A percentile compares a stretch with the other conserved stretches of the same genome.
Evolutionary conservation across 148 eudicot genomes (phyloP).

Genomic region (Amaranthus hypochondriacus): DNA sequence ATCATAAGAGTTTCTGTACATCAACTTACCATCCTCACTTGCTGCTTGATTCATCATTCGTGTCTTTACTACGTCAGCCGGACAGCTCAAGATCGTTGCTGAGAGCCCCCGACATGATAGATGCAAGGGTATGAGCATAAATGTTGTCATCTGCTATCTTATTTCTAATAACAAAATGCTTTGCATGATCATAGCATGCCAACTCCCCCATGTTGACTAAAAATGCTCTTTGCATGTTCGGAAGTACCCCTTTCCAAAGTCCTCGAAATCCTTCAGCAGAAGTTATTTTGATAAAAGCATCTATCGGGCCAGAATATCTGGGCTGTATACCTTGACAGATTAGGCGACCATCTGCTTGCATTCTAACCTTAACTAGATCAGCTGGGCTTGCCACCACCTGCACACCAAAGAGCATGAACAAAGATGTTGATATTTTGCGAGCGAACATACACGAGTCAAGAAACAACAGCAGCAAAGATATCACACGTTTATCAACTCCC

Average conservation of each 20-base stretch:
- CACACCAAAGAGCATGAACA: conserved; percentile 27
- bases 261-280: conserved; percentile 54
- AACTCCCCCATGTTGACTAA: conserved; percentile 92
- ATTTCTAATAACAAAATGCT: conserved; percentile 47
- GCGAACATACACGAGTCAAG: not conserved
- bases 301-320: conserved; percentile 55
- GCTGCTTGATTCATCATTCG: conserved; percentile 78
- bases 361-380: conserved; percentile 81
- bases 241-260: conserved; percentile 81
- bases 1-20: conserved; percentile 61
- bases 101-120: conserved; percentile 76
- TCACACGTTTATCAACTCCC: not conserved
- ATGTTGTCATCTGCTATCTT: conserved; percentile 67
- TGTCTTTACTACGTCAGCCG: conserved; percentile 88
- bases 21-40: conserved; percentile 32
- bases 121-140: conserved; percentile 74
- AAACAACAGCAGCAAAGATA: not conserved
- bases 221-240: conserved; percentile 84
- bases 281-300: conserved; percentile 62
- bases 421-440: conserved; percentile 15
- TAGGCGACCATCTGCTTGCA: conserved; percentile 81
- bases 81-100: conserved; percentile 82
- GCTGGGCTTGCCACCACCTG: conserved; percentile 94
- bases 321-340: conserved; percentile 61
- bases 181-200: conserved; percentile 89